Evolutionary conservation across 2,329 filamentous ascomycete genomes (phyloP).

Genomic region (Epichloe glyceriae): DNA sequence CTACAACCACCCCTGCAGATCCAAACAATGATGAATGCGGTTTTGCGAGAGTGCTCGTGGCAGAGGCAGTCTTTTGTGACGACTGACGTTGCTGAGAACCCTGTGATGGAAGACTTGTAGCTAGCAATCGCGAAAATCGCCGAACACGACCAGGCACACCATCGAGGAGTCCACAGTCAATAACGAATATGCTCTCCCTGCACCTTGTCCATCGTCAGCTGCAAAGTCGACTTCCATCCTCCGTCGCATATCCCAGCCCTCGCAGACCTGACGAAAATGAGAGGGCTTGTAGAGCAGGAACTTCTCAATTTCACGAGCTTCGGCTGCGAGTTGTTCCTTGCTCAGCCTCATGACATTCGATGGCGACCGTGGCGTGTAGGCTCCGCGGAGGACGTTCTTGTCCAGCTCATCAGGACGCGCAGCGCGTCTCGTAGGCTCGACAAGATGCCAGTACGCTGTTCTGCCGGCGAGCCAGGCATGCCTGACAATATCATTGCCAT

Average conservation of each 20-base stretch:
- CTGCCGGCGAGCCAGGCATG: slow-evolving; percentile 72
- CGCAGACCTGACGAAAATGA: slow-evolving; percentile 64
- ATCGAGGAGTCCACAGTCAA: slow-evolving; percentile 59
- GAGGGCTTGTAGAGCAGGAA: slow-evolving; percentile 61
- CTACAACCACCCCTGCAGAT: slow-evolving; percentile 1
- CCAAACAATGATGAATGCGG: slow-evolving; percentile 20
- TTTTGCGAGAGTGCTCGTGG: slow-evolving; percentile 1
- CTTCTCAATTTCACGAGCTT: slow-evolving; percentile 70
- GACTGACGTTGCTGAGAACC: neutral
- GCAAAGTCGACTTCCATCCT: slow-evolving; percentile 81
- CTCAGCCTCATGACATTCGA: slow-evolving; percentile 59
- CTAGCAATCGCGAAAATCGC: slow-evolving; percentile 28
- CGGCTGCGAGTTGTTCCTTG: slow-evolving; percentile 56
- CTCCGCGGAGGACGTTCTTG: slow-evolving; percentile 52
- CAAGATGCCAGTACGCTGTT: slow-evolving; percentile 65
- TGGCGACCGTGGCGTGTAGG: slow-evolving; percentile 71
- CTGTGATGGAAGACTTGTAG: slow-evolving; percentile 8
- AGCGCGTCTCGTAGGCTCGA: slow-evolving; percentile 63
- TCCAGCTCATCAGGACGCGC: slow-evolving; percentile 62
- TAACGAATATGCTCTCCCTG: slow-evolving; percentile 67
- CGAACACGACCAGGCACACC: slow-evolving; percentile 30
- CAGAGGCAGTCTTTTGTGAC: neutral
- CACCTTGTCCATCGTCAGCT: slow-evolving; percentile 60
- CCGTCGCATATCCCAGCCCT: slow-evolving; percentile 87
- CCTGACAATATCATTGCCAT: slow-evolving; percentile 43